These are phyloP conservation scores for Gossypium lobatum DNA, from an alignment of 441 rosid genomes.

Conservation along the genomic window DNA sequence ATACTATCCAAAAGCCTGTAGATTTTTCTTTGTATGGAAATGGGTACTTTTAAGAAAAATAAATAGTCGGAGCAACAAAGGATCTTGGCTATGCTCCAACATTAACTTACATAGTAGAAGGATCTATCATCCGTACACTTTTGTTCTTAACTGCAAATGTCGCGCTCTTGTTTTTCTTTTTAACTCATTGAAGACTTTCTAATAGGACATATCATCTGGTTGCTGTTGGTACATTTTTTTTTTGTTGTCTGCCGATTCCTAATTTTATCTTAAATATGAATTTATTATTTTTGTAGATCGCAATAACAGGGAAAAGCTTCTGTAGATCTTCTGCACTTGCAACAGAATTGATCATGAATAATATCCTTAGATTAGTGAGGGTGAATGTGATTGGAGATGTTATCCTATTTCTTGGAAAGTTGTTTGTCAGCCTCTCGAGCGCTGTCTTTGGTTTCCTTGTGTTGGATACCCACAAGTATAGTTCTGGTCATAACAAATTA, in stretches of 20 bases:
- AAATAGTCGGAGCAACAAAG: not conserved
- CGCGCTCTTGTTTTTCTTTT: not conserved
- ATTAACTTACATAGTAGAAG: not conserved
- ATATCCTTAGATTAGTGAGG: slow-evolving; percentile 81
- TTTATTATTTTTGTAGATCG: slow-evolving; percentile 52
- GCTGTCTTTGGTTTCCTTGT: slow-evolving; percentile 84
- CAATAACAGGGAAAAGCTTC: slow-evolving; percentile 92
- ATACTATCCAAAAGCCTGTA: not conserved
- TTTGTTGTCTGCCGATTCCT: not conserved
- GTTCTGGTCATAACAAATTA: slow-evolving; percentile 69
- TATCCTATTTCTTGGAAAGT: slow-evolving; percentile 81
- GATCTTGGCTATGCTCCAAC: not conserved
- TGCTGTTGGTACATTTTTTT: slow-evolving; percentile 9
- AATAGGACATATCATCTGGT: not conserved
- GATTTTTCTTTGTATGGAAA: not conserved
- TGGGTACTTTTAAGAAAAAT: not conserved
- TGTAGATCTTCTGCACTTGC: slow-evolving; percentile 78
- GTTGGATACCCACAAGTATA: slow-evolving; percentile 83
- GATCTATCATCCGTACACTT: not conserved
- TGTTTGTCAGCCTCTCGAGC: slow-evolving; percentile 90
- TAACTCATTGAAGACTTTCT: not conserved
- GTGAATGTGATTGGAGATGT: slow-evolving; percentile 95
- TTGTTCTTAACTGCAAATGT: not conserved
- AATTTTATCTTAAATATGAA: not conserved
- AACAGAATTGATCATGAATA: slow-evolving; percentile 81